Evolutionary conservation across 108 stramenopile species (phyloP).

Genomic region (Cyclostephanos invisitatus): DNA sequence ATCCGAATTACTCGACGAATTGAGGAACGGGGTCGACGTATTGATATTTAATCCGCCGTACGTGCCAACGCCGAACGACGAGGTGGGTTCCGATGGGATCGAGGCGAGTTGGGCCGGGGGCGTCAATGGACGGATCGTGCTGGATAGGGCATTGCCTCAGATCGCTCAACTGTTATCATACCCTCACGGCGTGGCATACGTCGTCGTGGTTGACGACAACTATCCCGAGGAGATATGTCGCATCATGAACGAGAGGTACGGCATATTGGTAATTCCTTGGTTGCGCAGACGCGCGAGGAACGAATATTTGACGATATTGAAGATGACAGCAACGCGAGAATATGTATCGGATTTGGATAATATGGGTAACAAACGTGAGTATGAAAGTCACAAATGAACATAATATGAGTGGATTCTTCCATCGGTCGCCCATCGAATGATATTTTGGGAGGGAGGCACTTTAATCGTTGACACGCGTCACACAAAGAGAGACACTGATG

Average conservation of each 20-base stretch:
- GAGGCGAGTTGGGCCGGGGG: slow-evolving; percentile 94
- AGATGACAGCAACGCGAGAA: slow-evolving; percentile 55
- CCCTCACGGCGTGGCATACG: slow-evolving; percentile 75
- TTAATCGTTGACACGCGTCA: too few species aligned
- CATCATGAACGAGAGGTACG: slow-evolving; percentile 39
- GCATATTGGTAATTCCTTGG: slow-evolving; percentile 60
- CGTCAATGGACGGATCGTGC: slow-evolving; percentile 69
- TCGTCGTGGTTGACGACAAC: slow-evolving; percentile 91
- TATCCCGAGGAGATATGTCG: slow-evolving; percentile 65
- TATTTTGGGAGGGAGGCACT: too few species aligned
- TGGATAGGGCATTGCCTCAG: slow-evolving; percentile 82
- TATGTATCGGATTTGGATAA: not conserved
- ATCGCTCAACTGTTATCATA: slow-evolving; percentile 62
- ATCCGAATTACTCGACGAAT: slow-evolving; percentile 41
- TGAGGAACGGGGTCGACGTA: slow-evolving; percentile 57
- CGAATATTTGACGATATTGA: slow-evolving; percentile 81
- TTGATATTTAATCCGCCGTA: slow-evolving; percentile 95
- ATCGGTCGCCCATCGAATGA: too few species aligned
- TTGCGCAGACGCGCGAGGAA: slow-evolving; percentile 76
- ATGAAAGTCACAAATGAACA: too few species aligned
- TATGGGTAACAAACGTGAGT: too few species aligned
- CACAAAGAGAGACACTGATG: too few species aligned
- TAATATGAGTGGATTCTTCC: too few species aligned
- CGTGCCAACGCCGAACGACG: slow-evolving; percentile 87
- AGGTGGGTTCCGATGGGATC: slow-evolving; percentile 81